Evolutionary conservation across 2,329 filamentous ascomycete genomes (phyloP), one percentile per base, ranked within the genome.

Genomic region (Colletotrichum musae): DNA sequence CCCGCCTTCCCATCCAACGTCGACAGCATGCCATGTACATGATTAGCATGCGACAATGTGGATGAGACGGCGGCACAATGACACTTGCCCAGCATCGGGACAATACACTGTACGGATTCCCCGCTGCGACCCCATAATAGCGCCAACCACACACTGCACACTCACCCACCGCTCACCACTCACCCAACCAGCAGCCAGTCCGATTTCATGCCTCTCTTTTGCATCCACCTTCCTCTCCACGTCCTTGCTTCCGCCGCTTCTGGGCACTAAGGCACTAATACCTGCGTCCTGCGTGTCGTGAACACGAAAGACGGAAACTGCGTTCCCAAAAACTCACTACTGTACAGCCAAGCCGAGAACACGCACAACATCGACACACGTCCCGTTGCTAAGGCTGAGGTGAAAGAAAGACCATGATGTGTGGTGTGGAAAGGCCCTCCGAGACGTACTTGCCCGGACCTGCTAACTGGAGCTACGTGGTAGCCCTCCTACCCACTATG

Each of bases 401-500:
- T 36, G 32, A 36, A 36, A 10, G 10, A 36, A 10, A 36, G 6
- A n/a, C 45, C 16, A 24, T n/a, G 45, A 21, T 7, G n/a, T 16
- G 10, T 5, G 2, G 15, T 36, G 26, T 51, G 7, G 41, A 39
- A 32, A 48, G 50, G 51, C 43, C 50, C 15, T 18, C 24, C 28
- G 36, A 53, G 18, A 43, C 21, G 21, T 24, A 24, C 10, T 12
- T 15, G 16, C 41, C 41, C 41, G 15, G 15, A 4, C 32, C 6
- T 39, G 50, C 58, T 47, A 52, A 59, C 53, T 68, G 65, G 54
- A 64, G 54, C 66, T 50, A 59, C 41, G 62, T 56, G 32, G 48
- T n/a, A 51, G 41, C 41, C 48, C 54, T 53, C 56, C n/a, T 36
- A 59, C 48, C 54, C 61, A 69, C 66, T 51, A 65, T 65, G 66